Evolutionary conservation across 352 stramenopile genomes (phyloP).

Genomic region (Phytophthora rubi): DNA sequence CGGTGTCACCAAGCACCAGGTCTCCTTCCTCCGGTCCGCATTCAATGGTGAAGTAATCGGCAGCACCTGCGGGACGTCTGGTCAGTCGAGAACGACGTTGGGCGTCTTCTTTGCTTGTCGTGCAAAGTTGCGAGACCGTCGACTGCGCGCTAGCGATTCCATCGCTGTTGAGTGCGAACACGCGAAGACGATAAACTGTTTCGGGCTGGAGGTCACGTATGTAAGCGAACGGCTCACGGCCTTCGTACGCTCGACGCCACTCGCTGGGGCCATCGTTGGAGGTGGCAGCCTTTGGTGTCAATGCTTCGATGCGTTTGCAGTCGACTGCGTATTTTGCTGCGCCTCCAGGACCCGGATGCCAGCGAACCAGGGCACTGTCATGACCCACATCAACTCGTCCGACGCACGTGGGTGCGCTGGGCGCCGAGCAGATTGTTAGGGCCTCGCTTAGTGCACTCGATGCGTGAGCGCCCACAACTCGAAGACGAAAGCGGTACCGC

Average conservation of each 20-base stretch:
- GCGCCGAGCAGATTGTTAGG: slow-evolving; percentile 73
- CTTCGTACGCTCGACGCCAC: slow-evolving; percentile 86
- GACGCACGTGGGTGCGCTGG: slow-evolving; percentile 58
- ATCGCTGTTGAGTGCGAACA: slow-evolving; percentile 81
- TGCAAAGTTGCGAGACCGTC: slow-evolving; percentile 83
- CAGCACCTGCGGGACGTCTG: slow-evolving; percentile 50
- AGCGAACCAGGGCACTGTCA: slow-evolving; percentile 71
- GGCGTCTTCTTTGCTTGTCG: slow-evolving; percentile 67
- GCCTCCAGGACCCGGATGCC: slow-evolving; percentile 79
- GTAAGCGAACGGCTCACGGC: slow-evolving; percentile 66
- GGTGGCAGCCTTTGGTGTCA: slow-evolving; percentile 28
- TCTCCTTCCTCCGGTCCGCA: slow-evolving; percentile 72
- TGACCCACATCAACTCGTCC: slow-evolving; percentile 62
- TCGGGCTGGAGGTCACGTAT: slow-evolving; percentile 74
- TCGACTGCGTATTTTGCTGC: slow-evolving; percentile 81
- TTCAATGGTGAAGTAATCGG: slow-evolving; percentile 78
- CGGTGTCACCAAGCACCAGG: slow-evolving; percentile 87
- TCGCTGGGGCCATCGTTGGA: slow-evolving; percentile 39
- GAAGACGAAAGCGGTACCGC: slow-evolving; percentile 85
- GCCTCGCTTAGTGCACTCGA: slow-evolving; percentile 80
- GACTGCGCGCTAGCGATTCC: slow-evolving; percentile 72
- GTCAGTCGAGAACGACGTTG: slow-evolving; percentile 41
- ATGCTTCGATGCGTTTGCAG: slow-evolving; percentile 70
- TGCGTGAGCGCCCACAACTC: slow-evolving; percentile 75
- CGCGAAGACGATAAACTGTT: slow-evolving; percentile 85